These are phyloP conservation scores for Suhomyces maxii DNA, from an alignment of 1,139 yeast species.

Conservation along the genomic window DNA sequence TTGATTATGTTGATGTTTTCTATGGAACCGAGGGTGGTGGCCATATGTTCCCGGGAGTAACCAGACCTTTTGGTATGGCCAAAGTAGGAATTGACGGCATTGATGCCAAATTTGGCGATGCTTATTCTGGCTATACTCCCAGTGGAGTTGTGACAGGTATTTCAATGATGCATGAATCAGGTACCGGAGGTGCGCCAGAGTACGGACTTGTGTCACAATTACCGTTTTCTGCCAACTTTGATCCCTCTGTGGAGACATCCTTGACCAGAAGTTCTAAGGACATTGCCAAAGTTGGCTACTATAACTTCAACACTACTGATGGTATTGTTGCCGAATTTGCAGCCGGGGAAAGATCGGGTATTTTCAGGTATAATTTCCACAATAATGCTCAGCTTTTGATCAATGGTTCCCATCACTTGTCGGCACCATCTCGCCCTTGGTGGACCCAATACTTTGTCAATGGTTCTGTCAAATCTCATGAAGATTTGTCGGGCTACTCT, in stretches of 20 bases:
- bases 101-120: conserved; percentile 23
- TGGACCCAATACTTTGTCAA: conserved; percentile 33
- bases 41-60: conserved; percentile 38
- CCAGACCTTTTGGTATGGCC: conserved; percentile 42
- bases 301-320: conserved; percentile 23
- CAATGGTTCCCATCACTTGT: conserved; percentile 30
- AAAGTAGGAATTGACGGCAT: conserved; percentile 38
- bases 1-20: conserved; percentile 26
- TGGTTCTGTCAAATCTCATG: conserved; percentile 22
- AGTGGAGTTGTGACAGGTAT: conserved; percentile 32
- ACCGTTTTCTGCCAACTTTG: conserved; percentile 23
- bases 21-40: conserved; percentile 39
- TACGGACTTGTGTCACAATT: conserved; percentile 35
- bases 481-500: conserved; percentile 21
- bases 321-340: conserved; percentile 27
- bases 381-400: conserved; percentile 20
- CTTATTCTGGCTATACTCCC: conserved; percentile 36
- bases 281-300: conserved; percentile 26
- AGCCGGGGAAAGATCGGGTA: conserved; percentile 28
- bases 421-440: conserved; percentile 28
- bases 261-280: conserved; percentile 20
- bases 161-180: conserved; percentile 42
- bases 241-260: conserved; percentile 14
- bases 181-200: conserved; percentile 42
- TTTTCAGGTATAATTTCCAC: conserved; percentile 25